These are phyloP conservation scores for Amborella trichopoda DNA, from an alignment of 164 flowering plant species.

Conservation along the genomic window DNA sequence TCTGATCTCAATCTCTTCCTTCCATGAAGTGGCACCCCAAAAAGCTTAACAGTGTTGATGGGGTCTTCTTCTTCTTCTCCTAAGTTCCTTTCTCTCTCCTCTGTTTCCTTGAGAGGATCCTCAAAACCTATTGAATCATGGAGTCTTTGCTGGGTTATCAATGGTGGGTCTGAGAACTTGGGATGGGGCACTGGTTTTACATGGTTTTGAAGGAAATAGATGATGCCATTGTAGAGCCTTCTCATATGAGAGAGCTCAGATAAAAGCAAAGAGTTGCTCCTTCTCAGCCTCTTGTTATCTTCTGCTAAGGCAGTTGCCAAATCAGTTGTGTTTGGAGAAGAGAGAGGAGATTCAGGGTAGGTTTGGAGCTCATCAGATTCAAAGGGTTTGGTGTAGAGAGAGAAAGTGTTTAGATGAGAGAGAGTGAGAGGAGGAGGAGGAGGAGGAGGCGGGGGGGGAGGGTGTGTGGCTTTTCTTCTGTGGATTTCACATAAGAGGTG, in stretches of 20 bases:
- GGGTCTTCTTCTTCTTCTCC: conserved; percentile 32
- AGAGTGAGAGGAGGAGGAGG: conserved; percentile 4
- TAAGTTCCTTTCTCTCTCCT: conserved; percentile 22
- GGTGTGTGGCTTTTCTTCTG: conserved; percentile 66
- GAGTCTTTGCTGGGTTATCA: not conserved
- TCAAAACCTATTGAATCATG: not conserved
- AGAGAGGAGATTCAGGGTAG: not conserved
- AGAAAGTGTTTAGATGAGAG: conserved; percentile 2
- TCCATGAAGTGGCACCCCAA: conserved; percentile 68
- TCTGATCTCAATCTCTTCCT: conserved; percentile 85
- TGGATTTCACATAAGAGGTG: conserved; percentile 94
- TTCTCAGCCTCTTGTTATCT: conserved; percentile 74
- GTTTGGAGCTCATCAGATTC: not conserved
- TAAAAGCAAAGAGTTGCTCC: conserved; percentile 73
- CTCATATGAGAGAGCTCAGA: conserved; percentile 88
- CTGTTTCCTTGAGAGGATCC: conserved; percentile 9
- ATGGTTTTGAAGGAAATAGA: conserved; percentile 90
- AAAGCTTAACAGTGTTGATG: conserved; percentile 39
- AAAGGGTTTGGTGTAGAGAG: not conserved
- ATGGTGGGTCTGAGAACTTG: conserved; percentile 13
- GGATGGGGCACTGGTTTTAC: conserved; percentile 87
- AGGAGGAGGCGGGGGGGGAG: conserved; percentile 39
- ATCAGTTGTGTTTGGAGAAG: not conserved
- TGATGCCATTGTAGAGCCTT: conserved; percentile 88
- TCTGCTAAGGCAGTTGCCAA: conserved; percentile 50